phyloP scores from a whole-genome alignment of 176 grass and related monocot species.

The Musa schizocarpa region DNA sequence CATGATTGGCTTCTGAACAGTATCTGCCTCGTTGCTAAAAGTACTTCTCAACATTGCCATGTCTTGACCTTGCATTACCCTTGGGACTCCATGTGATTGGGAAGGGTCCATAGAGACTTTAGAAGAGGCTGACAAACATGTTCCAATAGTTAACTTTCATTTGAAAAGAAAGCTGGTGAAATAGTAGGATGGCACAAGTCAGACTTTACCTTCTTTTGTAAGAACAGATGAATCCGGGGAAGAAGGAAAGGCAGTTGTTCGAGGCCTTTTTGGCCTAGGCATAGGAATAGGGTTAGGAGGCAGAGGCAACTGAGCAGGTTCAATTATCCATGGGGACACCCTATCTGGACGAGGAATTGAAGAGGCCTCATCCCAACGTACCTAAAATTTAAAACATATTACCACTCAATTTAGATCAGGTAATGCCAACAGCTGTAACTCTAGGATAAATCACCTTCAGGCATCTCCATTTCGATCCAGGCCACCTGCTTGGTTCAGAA shows the following conservation, averaged over 20 bases:
- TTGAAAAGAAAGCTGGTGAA: neutral
- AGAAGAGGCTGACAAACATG: constrained; percentile 19
- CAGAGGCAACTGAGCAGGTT: constrained; percentile 52
- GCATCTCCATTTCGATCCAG: constrained; percentile 80
- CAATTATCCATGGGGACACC: constrained; percentile 97
- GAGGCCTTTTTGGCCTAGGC: constrained; percentile 56
- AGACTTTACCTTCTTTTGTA: constrained; percentile 66
- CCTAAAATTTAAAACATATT: constrained; percentile 29
- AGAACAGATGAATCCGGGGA: constrained; percentile 51
- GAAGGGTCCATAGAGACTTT: constrained; percentile 36
- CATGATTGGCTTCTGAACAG: constrained; percentile 31
- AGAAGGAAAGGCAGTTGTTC: constrained; percentile 32
- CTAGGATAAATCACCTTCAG: constrained; percentile 48
- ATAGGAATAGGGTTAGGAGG: constrained; percentile 50
- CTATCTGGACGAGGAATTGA: constrained; percentile 79
- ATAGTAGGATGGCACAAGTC: neutral
- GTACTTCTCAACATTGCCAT: constrained; percentile 25
- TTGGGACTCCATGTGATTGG: constrained; percentile 33
- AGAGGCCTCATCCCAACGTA: constrained; percentile 89
- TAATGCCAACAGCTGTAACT: neutral
- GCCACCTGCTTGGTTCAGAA: constrained; percentile 55
- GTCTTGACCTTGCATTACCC: constrained; percentile 61
- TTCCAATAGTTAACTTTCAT: neutral
- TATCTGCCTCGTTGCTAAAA: constrained; percentile 28
- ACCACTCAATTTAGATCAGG: constrained; percentile 10